Evolutionary conservation across 768 basidiomycete genomes (phyloP).

Genomic region (Obba rivulosa): DNA sequence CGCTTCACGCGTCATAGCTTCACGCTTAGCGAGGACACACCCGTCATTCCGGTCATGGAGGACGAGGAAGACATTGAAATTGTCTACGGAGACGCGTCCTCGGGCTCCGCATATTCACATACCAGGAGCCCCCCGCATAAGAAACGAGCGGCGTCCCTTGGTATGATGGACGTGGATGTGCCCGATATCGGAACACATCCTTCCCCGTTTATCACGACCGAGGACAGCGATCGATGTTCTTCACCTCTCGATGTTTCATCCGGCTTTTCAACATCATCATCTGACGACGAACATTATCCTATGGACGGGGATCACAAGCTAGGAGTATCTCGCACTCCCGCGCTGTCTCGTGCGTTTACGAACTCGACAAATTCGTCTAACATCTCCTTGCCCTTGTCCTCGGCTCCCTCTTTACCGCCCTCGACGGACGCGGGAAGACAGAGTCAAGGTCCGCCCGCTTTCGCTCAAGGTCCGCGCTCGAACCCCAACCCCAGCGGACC

Average conservation of each 20-base stretch:
- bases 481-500: neutral
- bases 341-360: slow-evolving; percentile 31
- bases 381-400: slow-evolving; percentile 29
- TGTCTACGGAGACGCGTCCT: slow-evolving; percentile 34
- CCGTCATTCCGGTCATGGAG: slow-evolving; percentile 3
- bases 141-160: slow-evolving; percentile 42
- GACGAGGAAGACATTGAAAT: slow-evolving; percentile 58
- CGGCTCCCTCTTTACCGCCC: neutral
- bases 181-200: slow-evolving; percentile 13
- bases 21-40: neutral
- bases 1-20: slow-evolving; percentile 1
- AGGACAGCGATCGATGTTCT: slow-evolving; percentile 23
- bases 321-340: slow-evolving; percentile 18
- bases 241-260: slow-evolving; percentile 26
- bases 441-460: neutral
- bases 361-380: slow-evolving; percentile 36
- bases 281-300: slow-evolving; percentile 29
- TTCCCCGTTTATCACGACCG: slow-evolving; percentile 3
- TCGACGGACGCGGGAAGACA: no score
- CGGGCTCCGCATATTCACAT: slow-evolving; percentile 8
- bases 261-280: slow-evolving; percentile 24
- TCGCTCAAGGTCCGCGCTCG: neutral
- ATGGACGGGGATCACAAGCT: slow-evolving; percentile 8
- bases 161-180: slow-evolving; percentile 36
- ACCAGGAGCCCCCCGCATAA: slow-evolving; percentile 17